Percentiles rank a stretch among this genome's conserved stretches.
Evolutionary conservation across 2,329 filamentous ascomycete genomes (phyloP).

Genomic region (Penicillium concentricum): DNA sequence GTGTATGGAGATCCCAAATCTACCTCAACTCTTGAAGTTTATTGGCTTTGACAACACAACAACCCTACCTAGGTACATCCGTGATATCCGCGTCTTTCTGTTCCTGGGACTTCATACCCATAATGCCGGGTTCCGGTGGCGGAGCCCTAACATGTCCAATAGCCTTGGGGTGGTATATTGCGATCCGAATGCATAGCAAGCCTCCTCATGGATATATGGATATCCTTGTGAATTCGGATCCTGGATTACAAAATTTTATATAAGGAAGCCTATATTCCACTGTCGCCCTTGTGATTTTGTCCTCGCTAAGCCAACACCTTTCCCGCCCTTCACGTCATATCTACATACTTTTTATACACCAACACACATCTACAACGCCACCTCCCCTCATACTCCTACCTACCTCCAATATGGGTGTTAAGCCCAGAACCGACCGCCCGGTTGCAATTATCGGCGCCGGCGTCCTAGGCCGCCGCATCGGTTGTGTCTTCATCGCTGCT

Average conservation of each 20-base stretch:
- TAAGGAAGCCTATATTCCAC: not conserved
- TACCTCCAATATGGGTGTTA: not conserved
- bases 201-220: not conserved
- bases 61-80: too few relatives aligned
- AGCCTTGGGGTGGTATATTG: not conserved
- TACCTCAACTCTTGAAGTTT: not conserved
- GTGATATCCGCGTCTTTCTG: not conserved
- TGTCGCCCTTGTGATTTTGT: not conserved
- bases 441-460: conserved; percentile 42
- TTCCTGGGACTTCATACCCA: not conserved
- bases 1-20: not conserved
- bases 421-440: conserved; percentile 24
- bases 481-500: conserved; percentile 26
- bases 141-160: not conserved
- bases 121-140: not conserved
- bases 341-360: not conserved
- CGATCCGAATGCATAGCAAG: not conserved
- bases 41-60: not conserved
- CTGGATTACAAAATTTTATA: not conserved
- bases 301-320: not conserved
- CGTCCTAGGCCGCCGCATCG: conserved; percentile 41
- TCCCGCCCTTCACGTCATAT: conserved; percentile 1
- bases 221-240: not conserved
- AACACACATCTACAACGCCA: not conserved
- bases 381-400: not conserved